A percentile compares a stretch with the other conserved stretches of the same genome.
Evolutionary conservation across 306 rosid species (phyloP).

Genomic region (Medicago truncatula): MtrunA17r5.0-ANR NC_053049.1:9161501-9162000

Average conservation of each 20-base stretch:
- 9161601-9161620: constrained; percentile 66
- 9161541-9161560: constrained; percentile 19
- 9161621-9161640: constrained; percentile 46
- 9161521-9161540: constrained; percentile 10
- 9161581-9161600: constrained; percentile 41
- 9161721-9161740: constrained; percentile 64
- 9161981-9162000: constrained; percentile 63
- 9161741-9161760: neutral
- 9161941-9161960: constrained; percentile 83
- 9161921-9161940: constrained; percentile 96
- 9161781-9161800: constrained; percentile 28
- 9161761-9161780: neutral
- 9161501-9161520: constrained; percentile 57
- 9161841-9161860: constrained; percentile 80
- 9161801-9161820: constrained; percentile 70
- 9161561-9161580: constrained; percentile 16
- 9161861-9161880: constrained; percentile 88
- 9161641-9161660: constrained; percentile 12
- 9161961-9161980: constrained; percentile 80
- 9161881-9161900: constrained; percentile 89
- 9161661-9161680: neutral
- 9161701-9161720: constrained; percentile 52
- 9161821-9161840: constrained; percentile 57
- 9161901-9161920: constrained; percentile 82
- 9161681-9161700: neutral